These are phyloP conservation scores for Lactifluus pinguis DNA, from an alignment of 768 basidiomycete genomes.

Conservation along the genomic window DNA sequence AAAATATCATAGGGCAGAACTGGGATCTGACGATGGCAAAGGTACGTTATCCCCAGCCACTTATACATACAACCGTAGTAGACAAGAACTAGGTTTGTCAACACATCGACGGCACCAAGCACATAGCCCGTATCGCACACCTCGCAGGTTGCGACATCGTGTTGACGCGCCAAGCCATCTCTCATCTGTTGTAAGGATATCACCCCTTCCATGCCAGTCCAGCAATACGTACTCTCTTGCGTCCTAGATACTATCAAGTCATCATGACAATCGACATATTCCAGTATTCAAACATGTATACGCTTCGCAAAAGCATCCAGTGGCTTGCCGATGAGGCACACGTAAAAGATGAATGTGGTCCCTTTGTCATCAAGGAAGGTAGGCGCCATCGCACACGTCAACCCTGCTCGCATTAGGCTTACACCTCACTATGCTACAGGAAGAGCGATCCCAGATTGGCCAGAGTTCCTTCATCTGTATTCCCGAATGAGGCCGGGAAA, in stretches of 20 bases:
- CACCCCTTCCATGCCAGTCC: background rate
- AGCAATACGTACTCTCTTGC: background rate
- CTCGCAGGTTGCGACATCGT: conserved; percentile 82
- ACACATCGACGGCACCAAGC: conserved; percentile 85
- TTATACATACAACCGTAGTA: background rate
- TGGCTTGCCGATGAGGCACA: conserved; percentile 80
- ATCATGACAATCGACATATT: conserved; percentile 97
- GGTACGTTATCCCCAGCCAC: conserved; percentile 31
- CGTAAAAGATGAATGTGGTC: conserved; percentile 84
- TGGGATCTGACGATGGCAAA: conserved; percentile 96
- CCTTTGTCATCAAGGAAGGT: conserved; percentile 81
- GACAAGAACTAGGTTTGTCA: conserved; percentile 49
- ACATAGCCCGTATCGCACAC: conserved; percentile 84
- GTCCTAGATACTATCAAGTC: conserved; percentile 84
- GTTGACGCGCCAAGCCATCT: conserved; percentile 77
- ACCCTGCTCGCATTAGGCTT: background rate
- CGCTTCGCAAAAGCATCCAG: conserved; percentile 75
- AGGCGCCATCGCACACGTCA: conserved; percentile 2
- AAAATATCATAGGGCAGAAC: conserved; percentile 74
- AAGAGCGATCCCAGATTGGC: conserved; percentile 69
- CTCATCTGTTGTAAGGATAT: conserved; percentile 74
- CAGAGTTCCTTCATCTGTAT: conserved; percentile 77
- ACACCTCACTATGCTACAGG: conserved; percentile 32
- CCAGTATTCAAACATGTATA: conserved; percentile 97
- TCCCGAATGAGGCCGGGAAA: conserved; percentile 77